Percentiles rank a stretch among this genome's conserved stretches.
Conservation (phyloP, 2,329 filamentous ascomycete genomes). For the Lojkania enalia region DNA sequence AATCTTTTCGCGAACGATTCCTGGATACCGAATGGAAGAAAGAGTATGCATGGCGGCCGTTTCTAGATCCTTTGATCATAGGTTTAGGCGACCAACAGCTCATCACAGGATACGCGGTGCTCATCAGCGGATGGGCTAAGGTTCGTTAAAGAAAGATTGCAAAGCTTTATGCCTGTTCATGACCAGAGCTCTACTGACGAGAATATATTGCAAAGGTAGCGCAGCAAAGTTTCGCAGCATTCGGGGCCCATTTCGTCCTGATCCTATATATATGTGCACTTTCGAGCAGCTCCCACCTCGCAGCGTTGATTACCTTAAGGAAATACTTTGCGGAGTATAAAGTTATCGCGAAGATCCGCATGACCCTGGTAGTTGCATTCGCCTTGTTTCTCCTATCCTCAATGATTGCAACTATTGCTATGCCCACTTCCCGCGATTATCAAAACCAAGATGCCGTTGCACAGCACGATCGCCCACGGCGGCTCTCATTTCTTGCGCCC, state of each 20-base stretch:
- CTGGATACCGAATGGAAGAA: constrained; percentile 34
- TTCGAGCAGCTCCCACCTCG: constrained; percentile 36
- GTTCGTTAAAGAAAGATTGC: constrained; percentile 11
- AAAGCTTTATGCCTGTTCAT: background rate
- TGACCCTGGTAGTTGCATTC: constrained; percentile 32
- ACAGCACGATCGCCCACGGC: constrained; percentile 19
- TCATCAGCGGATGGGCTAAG: constrained; percentile 39
- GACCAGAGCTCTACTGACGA: background rate
- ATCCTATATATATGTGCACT: constrained; percentile 38
- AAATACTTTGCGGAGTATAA: constrained; percentile 36
- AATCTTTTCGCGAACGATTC: constrained; percentile 28
- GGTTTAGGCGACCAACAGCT: constrained; percentile 38
- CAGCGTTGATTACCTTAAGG: constrained; percentile 35
- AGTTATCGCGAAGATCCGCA: constrained; percentile 32
- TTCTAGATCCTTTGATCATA: constrained; percentile 37
- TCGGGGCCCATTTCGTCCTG: constrained; percentile 36
- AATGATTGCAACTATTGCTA: constrained; percentile 30
- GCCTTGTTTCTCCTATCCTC: constrained; percentile 30
- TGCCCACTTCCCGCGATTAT: constrained; percentile 15
- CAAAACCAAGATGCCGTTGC: constrained; percentile 6
- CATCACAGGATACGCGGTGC: constrained; percentile 35
- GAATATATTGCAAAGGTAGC: constrained; percentile 17
- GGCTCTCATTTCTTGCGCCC: constrained; percentile 28
- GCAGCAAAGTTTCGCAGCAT: constrained; percentile 29
- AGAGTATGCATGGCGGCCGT: constrained; percentile 34